Base-by-base conservation (phyloP, 495 filamentous ascomycete genomes). In the Xylona heveae region DNA sequence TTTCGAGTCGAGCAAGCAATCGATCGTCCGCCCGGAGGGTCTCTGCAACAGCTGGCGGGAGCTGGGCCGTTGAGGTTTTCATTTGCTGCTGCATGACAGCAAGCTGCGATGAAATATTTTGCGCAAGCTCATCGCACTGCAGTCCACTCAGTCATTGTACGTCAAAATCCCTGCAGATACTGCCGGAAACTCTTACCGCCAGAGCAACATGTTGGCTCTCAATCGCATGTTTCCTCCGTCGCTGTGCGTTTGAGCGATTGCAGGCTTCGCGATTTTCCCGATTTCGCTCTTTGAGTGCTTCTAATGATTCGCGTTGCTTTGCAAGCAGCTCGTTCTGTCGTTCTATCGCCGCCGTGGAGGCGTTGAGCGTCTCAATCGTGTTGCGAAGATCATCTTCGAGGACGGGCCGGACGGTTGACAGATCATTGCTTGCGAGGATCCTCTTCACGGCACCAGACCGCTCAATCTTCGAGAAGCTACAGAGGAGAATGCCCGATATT, bases 391-490 rank as follows among this genome's bases (percentile, higher is more conserved):
- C 23, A 6, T 37, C 30, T 24, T 50, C 47, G 3, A 37, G 28
- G 13, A 34, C 16, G 14, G 46, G 46, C 14, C 26, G 43, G n/a
- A 51, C 33, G 9, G 39, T 12, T 2, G 14, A 28, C 7, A 48
- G 36, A 5, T 42, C 45, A 17, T 41, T 33, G 3, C 10, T 31
- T 4, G 28, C 15, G 6, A 21, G 3, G 17, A 48, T 38, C 25
- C 45, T 41, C 25, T 28, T 4, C 4, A 40, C 13, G 13, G 18
- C 27, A 12, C 48, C 48, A 3, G 38, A 42, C 24, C 39, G 47
- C 25, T 48, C 37, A 18, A 51, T 42, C 22, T 45, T 47, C n/a
- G 38, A 37, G 12, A 38, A 39, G 28, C 45, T 48, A 10, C 2
- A 21, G 30, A 34, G 10, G 22, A 8, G 17, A 28, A 33, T 28